Percentiles rank a stretch among this genome's conserved stretches.
phyloP scores from a whole-genome alignment of 257 asterid species.

The Eucommia ulmoides region DNA sequence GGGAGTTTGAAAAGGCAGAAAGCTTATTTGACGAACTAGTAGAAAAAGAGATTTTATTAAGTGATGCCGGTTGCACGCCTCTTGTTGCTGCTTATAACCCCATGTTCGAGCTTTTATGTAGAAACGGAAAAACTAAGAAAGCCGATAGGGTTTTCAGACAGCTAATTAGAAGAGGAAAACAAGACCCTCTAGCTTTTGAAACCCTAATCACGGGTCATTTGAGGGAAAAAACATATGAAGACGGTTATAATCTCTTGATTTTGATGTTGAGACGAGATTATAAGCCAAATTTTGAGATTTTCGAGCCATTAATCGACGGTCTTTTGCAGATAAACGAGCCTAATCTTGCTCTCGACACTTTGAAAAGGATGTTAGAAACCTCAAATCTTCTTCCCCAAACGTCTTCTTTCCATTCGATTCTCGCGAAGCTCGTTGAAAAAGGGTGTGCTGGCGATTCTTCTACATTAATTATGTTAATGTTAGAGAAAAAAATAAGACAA shows the following conservation, averaged over 20 bases:
- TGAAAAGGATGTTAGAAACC: slow-evolving; percentile 57
- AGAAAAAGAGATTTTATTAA: slow-evolving; percentile 35
- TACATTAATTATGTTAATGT: slow-evolving; percentile 44
- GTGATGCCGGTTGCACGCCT: slow-evolving; percentile 35
- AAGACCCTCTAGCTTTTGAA: slow-evolving; percentile 53
- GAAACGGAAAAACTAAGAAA: slow-evolving; percentile 43
- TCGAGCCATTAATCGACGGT: slow-evolving; percentile 46
- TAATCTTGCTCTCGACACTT: slow-evolving; percentile 43
- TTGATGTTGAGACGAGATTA: slow-evolving; percentile 68
- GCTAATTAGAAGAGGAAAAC: slow-evolving; percentile 60
- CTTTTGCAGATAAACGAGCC: slow-evolving; percentile 35
- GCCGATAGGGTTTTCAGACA: slow-evolving; percentile 73
- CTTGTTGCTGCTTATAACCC: slow-evolving; percentile 67
- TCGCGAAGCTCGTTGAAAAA: slow-evolving; percentile 37
- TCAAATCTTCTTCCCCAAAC: slow-evolving; percentile 50
- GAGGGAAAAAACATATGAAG: slow-evolving; percentile 38
- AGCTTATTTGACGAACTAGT: slow-evolving; percentile 46
- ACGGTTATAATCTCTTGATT: slow-evolving; percentile 47
- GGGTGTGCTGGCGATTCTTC: slow-evolving; percentile 45
- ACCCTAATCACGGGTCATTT: slow-evolving; percentile 71
- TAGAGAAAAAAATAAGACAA: slow-evolving; percentile 49
- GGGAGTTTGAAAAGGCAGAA: slow-evolving; percentile 41
- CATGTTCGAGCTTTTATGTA: slow-evolving; percentile 47
- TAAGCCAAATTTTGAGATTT: slow-evolving; percentile 34
- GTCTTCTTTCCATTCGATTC: slow-evolving; percentile 48